Evolutionary conservation across 495 filamentous ascomycete species (phyloP), one percentile per base, ranked within the genome.

Genomic region (Penicillium canescens): DNA sequence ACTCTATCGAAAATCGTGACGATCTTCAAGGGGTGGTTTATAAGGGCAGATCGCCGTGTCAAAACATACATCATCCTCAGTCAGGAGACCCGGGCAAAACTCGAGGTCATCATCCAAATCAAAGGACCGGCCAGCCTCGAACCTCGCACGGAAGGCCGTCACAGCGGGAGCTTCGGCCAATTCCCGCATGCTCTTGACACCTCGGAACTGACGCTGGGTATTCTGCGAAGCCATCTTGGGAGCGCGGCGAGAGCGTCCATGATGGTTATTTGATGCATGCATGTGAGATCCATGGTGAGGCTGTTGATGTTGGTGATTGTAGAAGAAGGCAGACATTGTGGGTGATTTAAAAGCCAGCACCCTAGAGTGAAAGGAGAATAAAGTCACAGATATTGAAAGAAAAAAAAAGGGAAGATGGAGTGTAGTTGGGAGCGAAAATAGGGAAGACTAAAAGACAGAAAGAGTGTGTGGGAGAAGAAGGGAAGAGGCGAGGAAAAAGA

Each of bases 71-170:
- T 98, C 94, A 73, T 86, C 92, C 69, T 98, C 92, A 21, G 92
- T 96, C 77, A 97, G 79, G 58, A 98, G 82, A 60, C 86, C 85
- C 3, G 94, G 94, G 68, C 94, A 97, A 73, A 98, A 98, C 69
- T 96, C 88, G 74, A 97, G 78, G 69, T 98, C 94, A 67, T 98
- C 94, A 61, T 97, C 93, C 60, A 99, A 78, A 60, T 99, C 94
- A 67, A 99, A 99, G 20, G 92, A 96, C 49, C 91, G 86, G 40
- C 88, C 90, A 59, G 92, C 89, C 70, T 98, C 92, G 67, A 95
- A 96, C 65, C 88, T 83, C 37, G 84, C 81, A 52, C 92, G 88
- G 74, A 91, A 96, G 54, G 86, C 84, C 42, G 80, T 80, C 41
- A 92, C 79, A 33, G 85, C 80, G 35, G 85, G 84, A 42, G 85